Evolutionary conservation across 2,329 filamentous ascomycete genomes (phyloP), one percentile per base, ranked within the genome.

Genomic region (Alternaria novae-zelandiae): DNA sequence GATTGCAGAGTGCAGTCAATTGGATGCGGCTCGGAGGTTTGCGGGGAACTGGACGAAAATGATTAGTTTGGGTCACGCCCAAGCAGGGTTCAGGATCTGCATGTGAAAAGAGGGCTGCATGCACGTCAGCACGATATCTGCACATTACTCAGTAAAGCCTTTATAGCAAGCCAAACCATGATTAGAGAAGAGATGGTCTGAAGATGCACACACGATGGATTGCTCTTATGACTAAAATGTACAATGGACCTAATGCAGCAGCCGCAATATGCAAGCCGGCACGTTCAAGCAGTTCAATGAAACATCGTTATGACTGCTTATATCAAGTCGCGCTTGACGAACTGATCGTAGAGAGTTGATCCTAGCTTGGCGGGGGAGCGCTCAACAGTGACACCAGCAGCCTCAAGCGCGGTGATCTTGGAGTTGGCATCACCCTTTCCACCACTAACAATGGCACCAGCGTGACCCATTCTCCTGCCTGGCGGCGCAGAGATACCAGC

Each of bases 361-460:
- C 96, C 96, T 75, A 99, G 88, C 74, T 89, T 84, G 72, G 96
- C 96, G 70, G 96, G 74, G 53, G 74, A 76, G 83, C 93, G 91
- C 90, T 98, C 95, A 72, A 99, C 96, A 76, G 97, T 89, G 76
- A 98, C 96, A 81, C 96, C 96, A 67, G 96, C 96, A 70, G 88
- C 87, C 86, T 98, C 92, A 65, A 99, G 90, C 66, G 96, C 96
- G 77, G 90, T 87, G 84, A 99, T 99, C 91, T 99, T 99, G 80
- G 93, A 96, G 85, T 98, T 94, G 70, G 96, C 96, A 81, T 94
- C 96, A 79, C 96, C 96, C 89, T 97, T 98, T 77, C 96, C 96
- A 76, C 96, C 96, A 73, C 92, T 93, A 71, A 99, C 95, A 80
- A 99, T 99, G 79, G 96, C 96, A 83, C 96, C 96, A 73, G 96